Base-by-base conservation (phyloP, 106 monocot species). In the Vanilla planifolia region DNA sequence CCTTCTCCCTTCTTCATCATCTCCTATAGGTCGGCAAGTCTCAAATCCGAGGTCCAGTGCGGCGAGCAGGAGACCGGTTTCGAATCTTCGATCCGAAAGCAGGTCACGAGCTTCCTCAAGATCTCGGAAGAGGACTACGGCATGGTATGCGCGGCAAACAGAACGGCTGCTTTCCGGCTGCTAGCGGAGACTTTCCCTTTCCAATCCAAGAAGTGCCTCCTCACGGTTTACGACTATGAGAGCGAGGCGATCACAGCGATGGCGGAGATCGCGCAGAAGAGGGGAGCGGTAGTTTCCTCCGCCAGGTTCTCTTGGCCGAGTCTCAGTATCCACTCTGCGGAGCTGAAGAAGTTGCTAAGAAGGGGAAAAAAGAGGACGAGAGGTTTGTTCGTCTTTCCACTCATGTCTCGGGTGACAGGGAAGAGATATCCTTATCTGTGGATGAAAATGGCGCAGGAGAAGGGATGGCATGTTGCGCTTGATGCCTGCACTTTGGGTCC, bases 161-260 rank as follows among this genome's bases (percentile, higher is more conserved):
- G 77, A 64, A 69, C 77, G 3, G 66, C 86, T 5, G 82, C 92
- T 2, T 92, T 92, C 80, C 80, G 73, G 62, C 64, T 87, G 43
- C 22, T 92, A 43, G 92, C 83, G 9, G 86, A 86, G 48, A 75
- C 82, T 16, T 92, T 77, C 42, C 70, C 82, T 0, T 92, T 92
- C 69, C 73, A 75, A 3, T 33, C 62, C 55, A 71, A 83, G 70
- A 74, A 60, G 43, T 60, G 62, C n/a, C 66, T 87, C 44, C 66
- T 92, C 22, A 80, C 86, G 6, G 83, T 92, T 45, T 92, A 92
- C 43, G 92, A 92, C 33, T 68, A 86, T 48, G 80, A 87, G 56
- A 92, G 80, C 64, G 92, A 92, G 44, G 92, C 79, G 0, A 80
- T 75, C 16, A 61, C 11, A 2, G 58, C 69, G 0, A 77, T 92